phyloP scores from a whole-genome alignment of 2,329 filamentous ascomycete genomes.

The Fonsecaea nubica region DNA sequence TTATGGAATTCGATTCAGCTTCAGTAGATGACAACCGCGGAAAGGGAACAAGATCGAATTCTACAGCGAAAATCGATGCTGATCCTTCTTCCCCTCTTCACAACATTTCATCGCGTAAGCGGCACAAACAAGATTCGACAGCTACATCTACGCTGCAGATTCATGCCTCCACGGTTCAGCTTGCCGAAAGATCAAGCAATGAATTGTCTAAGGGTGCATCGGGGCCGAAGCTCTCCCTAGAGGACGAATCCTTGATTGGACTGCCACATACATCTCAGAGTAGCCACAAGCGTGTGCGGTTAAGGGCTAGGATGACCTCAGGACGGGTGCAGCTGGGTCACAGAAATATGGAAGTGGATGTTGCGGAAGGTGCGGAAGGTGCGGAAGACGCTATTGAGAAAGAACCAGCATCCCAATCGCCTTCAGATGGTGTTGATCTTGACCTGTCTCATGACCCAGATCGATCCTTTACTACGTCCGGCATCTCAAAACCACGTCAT shows the following conservation, averaged over 20 bases:
- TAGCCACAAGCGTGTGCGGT: not conserved
- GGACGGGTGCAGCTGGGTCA: not conserved
- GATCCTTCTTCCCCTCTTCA: slow-evolving; percentile 19
- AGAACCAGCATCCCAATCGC: not conserved
- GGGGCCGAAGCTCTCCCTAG: not conserved
- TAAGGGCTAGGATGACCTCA: not conserved
- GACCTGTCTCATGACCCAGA: not conserved
- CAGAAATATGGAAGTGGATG: not conserved
- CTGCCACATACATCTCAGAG: slow-evolving; percentile 22
- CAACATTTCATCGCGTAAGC: slow-evolving; percentile 4
- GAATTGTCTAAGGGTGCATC: not conserved
- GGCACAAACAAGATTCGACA: not conserved
- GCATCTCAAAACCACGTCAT: not conserved
- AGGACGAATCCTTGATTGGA: not conserved
- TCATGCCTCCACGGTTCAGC: not conserved
- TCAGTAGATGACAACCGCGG: slow-evolving; percentile 5
- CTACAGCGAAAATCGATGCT: not conserved
- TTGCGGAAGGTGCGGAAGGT: slow-evolving; percentile 5
- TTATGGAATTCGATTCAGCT: slow-evolving; percentile 20
- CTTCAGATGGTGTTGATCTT: not conserved
- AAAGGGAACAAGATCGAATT: not conserved
- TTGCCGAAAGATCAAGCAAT: not conserved
- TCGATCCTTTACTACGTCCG: not conserved
- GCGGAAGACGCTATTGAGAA: not conserved
- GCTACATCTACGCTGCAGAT: not conserved